Percentiles rank a stretch among this genome's conserved stretches.
Evolutionary conservation across 1,284 basidiomycete genomes (phyloP).

Genomic region (Phellopilus nigrolimitatus): DNA sequence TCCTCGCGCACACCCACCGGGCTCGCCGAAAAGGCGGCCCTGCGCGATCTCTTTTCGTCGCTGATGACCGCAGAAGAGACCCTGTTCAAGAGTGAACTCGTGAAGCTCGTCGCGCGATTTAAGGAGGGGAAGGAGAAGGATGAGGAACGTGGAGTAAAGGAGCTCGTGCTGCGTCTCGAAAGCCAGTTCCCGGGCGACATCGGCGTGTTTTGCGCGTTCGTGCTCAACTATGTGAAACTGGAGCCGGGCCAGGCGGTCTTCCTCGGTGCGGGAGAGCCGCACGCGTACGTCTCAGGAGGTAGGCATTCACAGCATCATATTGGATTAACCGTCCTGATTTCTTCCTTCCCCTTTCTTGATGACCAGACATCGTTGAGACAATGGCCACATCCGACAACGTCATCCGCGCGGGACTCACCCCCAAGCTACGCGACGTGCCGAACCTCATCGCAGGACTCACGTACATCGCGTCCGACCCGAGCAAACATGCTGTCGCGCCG

Average conservation of each 20-base stretch:
- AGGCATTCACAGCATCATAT: slow-evolving; percentile 23
- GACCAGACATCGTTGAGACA: slow-evolving; percentile 89
- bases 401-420: slow-evolving; percentile 96
- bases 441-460: slow-evolving; percentile 89
- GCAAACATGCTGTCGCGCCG: slow-evolving; percentile 68
- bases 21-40: slow-evolving; percentile 52
- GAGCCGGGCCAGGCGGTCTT: slow-evolving; percentile 89
- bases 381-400: slow-evolving; percentile 99
- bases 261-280: slow-evolving; percentile 93
- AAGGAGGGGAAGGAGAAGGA: slow-evolving; percentile 36
- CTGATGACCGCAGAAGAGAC: slow-evolving; percentile 72
- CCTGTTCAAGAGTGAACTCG: slow-evolving; percentile 51
- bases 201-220: slow-evolving; percentile 90
- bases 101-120: slow-evolving; percentile 62
- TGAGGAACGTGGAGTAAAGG: slow-evolving; percentile 45
- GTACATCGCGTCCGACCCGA: slow-evolving; percentile 68
- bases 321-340: neutral
- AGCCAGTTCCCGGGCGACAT: slow-evolving; percentile 89
- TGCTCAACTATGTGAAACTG: slow-evolving; percentile 85
- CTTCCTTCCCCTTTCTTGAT: neutral
- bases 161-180: slow-evolving; percentile 71
- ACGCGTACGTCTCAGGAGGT: slow-evolving; percentile 95
- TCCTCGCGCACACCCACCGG: slow-evolving; percentile 37
- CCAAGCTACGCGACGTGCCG: slow-evolving; percentile 90
- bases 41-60: slow-evolving; percentile 74